Base-by-base conservation (phyloP, 2,329 filamentous ascomycete species). In the Penicillium thymicola region DNA sequence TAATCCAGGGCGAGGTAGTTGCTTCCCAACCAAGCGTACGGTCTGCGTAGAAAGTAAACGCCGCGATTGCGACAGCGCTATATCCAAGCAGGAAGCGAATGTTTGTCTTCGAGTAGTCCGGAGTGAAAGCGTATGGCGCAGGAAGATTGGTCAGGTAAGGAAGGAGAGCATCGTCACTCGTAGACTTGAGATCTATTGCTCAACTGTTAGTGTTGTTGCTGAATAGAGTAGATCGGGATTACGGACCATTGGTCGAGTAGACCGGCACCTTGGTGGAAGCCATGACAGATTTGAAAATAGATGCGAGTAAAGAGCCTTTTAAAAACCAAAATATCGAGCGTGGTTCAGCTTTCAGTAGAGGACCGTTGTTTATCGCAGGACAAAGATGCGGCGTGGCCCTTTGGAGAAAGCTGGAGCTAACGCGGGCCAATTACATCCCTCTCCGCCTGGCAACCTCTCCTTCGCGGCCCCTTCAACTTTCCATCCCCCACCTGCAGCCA, bases 91-190 rank as follows among this genome's bases (percentile, higher is more conserved):
- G 82, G 44, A 99, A 86, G 52, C 91, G 90, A 46, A 95, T 84
- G 70, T 97, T 92, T 67, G 87, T 85, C 46, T 94, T 86, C 56
- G 77, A 82, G 78, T 97, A 88, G 62, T 89, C 87, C 76, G 96
- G 92, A 61, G 79, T 83, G 81, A 97, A 97, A 64, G 71, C 70
- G 62, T 76, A 76, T 21, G 75, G 75, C 21, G 73, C 69, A 82
- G 87, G 72, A n/a, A 97, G 86, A 32, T 86, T 89, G 76, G 90
- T 93, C 61, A 99, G 86, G 79, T 97, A 97, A 77, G 94, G 92
- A 57, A 89, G 86, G 58, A 99, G 87, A 55, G 92, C 91, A 77
- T 99, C 94, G 78, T 99, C 94, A 64, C 90, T 91, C 38, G 92
- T 95, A 79, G 94, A 96, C 77, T 97, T 97, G 62, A 99, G 88